Percentiles rank a stretch among this genome's conserved stretches.
Conservation (phyloP, 2,329 filamentous ascomycete genomes). For the Domatiomyces catenatus region DNA sequence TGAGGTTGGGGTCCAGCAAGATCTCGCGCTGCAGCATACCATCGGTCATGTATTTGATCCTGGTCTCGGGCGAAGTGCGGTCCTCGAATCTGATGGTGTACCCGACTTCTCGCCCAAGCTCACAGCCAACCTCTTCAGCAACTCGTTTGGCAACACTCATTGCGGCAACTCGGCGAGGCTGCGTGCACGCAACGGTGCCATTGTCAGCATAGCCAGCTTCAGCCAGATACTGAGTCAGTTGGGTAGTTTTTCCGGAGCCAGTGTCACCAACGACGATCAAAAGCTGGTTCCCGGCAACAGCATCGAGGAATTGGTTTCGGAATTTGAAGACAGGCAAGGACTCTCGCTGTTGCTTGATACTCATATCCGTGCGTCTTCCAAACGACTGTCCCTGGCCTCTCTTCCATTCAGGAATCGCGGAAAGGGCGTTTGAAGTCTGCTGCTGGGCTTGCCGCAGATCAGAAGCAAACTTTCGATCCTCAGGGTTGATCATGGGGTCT, state of each 20-base stretch:
- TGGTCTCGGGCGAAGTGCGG: slow-evolving; percentile 69
- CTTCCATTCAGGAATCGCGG: slow-evolving; percentile 84
- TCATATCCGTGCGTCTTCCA: slow-evolving; percentile 75
- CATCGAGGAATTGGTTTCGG: slow-evolving; percentile 71
- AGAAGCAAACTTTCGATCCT: slow-evolving; percentile 74
- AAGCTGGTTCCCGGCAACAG: slow-evolving; percentile 74
- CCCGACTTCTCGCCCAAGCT: slow-evolving; percentile 79
- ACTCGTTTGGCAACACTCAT: slow-evolving; percentile 99
- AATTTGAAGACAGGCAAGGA: slow-evolving; percentile 80
- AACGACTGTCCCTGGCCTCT: slow-evolving; percentile 63
- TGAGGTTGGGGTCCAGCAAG: slow-evolving; percentile 75
- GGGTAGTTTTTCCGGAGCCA: slow-evolving; percentile 92
- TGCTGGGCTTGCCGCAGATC: slow-evolving; percentile 58
- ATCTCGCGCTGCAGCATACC: slow-evolving; percentile 96
- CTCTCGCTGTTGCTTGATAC: slow-evolving; percentile 89
- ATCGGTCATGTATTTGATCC: slow-evolving; percentile 99
- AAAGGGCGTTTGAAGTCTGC: slow-evolving; percentile 40
- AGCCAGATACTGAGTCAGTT: slow-evolving; percentile 87
- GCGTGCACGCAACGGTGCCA: slow-evolving; percentile 91
- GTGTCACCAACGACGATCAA: slow-evolving; percentile 95
- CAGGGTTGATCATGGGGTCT: slow-evolving; percentile 81
- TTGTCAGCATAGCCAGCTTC: slow-evolving; percentile 83
- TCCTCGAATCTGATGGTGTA: slow-evolving; percentile 98
- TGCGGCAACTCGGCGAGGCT: slow-evolving; percentile 86
- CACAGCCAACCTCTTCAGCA: slow-evolving; percentile 83